phyloP scores from a whole-genome alignment of 2,329 filamentous ascomycete genomes.

The Penicillium polonicum region DNA sequence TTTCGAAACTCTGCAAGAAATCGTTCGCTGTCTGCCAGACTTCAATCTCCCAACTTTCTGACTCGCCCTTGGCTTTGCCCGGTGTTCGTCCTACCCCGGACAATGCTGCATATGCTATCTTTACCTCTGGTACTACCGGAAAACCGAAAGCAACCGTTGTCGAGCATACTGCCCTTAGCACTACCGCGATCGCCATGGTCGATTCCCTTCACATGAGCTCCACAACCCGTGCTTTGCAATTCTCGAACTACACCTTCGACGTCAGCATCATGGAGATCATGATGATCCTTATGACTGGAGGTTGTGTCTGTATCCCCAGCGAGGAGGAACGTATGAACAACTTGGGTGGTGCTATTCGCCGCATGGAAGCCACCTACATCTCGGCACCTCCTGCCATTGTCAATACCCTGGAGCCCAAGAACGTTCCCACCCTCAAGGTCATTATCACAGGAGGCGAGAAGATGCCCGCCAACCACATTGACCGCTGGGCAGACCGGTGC shows the following conservation, averaged over 20 bases:
- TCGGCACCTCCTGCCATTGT: slow-evolving; percentile 62
- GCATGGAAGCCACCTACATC: slow-evolving; percentile 54
- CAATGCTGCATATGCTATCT: slow-evolving; percentile 49
- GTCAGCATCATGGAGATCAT: slow-evolving; percentile 56
- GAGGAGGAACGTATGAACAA: slow-evolving; percentile 52
- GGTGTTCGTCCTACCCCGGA: slow-evolving; percentile 18
- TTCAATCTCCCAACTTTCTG: slow-evolving; percentile 29
- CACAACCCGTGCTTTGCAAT: slow-evolving; percentile 58
- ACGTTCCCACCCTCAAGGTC: slow-evolving; percentile 46
- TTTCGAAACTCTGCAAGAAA: slow-evolving; percentile 29
- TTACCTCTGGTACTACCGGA: slow-evolving; percentile 53
- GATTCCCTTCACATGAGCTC: slow-evolving; percentile 51
- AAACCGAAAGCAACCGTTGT: slow-evolving; percentile 62
- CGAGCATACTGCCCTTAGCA: slow-evolving; percentile 59
- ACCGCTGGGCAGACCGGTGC: slow-evolving; percentile 45
- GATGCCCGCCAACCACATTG: slow-evolving; percentile 42
- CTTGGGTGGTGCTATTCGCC: slow-evolving; percentile 51
- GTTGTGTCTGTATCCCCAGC: slow-evolving; percentile 59
- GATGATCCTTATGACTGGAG: slow-evolving; percentile 56
- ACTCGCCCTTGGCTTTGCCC: slow-evolving; percentile 19
- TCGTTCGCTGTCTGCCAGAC: slow-evolving; percentile 31
- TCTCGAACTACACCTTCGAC: slow-evolving; percentile 58
- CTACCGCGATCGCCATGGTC: slow-evolving; percentile 54
- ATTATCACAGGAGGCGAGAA: slow-evolving; percentile 50
- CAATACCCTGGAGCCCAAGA: slow-evolving; percentile 44